Percentiles rank a stretch among this genome's conserved stretches.
These are phyloP conservation scores for Arabidopsis arenosa DNA, from an alignment of 345 rosid species.

Conservation along the genomic window DNA sequence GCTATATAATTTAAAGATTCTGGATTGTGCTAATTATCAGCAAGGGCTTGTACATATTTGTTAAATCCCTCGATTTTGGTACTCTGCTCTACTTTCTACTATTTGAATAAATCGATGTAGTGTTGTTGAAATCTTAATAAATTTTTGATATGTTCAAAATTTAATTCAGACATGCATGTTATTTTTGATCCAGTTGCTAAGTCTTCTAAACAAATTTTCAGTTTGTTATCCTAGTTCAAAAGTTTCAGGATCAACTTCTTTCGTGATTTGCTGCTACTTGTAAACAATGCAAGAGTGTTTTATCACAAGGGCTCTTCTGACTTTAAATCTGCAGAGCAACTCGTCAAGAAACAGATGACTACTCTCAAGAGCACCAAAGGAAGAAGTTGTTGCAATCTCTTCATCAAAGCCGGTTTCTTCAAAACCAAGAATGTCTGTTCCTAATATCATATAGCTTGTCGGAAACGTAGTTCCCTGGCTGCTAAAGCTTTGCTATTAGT, in stretches of 20 bases:
- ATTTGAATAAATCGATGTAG: not conserved
- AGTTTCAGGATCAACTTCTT: slow-evolving; percentile 48
- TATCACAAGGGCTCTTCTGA: slow-evolving; percentile 51
- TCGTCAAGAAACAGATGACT: slow-evolving; percentile 52
- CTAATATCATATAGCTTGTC: slow-evolving; percentile 46
- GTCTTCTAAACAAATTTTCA: too few species aligned
- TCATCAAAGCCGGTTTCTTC: slow-evolving; percentile 23
- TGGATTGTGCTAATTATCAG: not conserved
- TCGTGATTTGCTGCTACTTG: slow-evolving; percentile 61
- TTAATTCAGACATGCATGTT: too few species aligned
- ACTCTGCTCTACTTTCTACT: not conserved
- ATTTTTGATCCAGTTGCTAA: too few species aligned
- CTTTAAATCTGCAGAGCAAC: slow-evolving; percentile 44
- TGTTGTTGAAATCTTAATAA: too few species aligned
- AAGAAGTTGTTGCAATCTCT: slow-evolving; percentile 22
- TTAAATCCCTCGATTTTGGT: slow-evolving; percentile 5
- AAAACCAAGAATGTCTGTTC: slow-evolving; percentile 43
- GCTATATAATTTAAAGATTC: not conserved
- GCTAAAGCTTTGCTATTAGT: slow-evolving; percentile 28
- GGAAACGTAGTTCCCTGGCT: slow-evolving; percentile 55
- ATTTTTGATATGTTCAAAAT: too few species aligned
- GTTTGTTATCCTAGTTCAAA: slow-evolving; percentile 8
- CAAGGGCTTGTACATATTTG: not conserved
- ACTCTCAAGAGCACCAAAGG: slow-evolving; percentile 35
- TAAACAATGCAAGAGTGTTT: slow-evolving; percentile 60